These are phyloP conservation scores for Dothideomycetes sp. DNA, from an alignment of 2,329 filamentous ascomycete species.

Conservation along the genomic window DNA sequence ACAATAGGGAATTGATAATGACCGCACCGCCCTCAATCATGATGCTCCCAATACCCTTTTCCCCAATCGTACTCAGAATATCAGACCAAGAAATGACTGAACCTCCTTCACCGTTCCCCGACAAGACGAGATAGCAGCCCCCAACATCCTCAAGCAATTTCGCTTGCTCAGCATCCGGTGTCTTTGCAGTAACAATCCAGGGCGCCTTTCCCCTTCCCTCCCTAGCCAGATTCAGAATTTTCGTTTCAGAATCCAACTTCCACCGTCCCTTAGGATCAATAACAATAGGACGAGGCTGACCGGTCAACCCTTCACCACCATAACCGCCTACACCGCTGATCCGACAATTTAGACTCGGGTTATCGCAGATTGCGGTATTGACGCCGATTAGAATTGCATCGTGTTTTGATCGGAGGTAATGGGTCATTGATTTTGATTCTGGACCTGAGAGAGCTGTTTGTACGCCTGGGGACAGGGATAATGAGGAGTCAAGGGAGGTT, in stretches of 20 bases:
- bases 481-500: constrained; percentile 73
- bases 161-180: constrained; percentile 28
- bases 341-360: constrained; percentile 78
- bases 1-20: constrained; percentile 74
- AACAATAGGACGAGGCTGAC: constrained; percentile 72
- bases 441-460: constrained; percentile 76
- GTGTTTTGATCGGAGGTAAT: constrained; percentile 74
- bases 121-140: constrained; percentile 18
- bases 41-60: constrained; percentile 60
- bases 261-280: constrained; percentile 73
- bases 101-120: constrained; percentile 1
- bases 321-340: constrained; percentile 52
- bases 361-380: constrained; percentile 73
- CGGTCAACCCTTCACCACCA: constrained; percentile 41
- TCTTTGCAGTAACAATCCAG: constrained; percentile 53
- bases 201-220: constrained; percentile 62
- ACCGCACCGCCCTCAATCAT: constrained; percentile 87
- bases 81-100: constrained; percentile 46
- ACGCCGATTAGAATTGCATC: constrained; percentile 79
- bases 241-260: constrained; percentile 47
- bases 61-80: constrained; percentile 50
- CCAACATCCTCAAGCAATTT: constrained; percentile 30
- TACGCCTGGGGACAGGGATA: constrained; percentile 67
- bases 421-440: constrained; percentile 83
- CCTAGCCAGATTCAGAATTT: constrained; percentile 56